phyloP scores from a whole-genome alignment of 2,329 filamentous ascomycete species.

The Zymoseptoria crescenta region DNA sequence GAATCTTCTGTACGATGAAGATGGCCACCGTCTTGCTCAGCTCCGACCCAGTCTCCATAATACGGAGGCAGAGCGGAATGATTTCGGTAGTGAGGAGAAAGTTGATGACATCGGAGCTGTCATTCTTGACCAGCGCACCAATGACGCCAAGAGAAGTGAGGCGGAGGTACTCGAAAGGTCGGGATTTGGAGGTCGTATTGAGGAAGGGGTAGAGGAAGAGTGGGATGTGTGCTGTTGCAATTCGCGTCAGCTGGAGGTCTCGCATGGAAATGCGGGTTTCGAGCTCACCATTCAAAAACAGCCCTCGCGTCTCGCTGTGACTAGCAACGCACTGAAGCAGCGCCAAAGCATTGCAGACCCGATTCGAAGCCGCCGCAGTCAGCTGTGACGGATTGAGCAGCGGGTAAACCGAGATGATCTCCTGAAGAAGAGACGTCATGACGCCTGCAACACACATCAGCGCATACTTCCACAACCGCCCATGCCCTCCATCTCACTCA shows the following conservation, averaged over 20 bases:
- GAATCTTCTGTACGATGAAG: constrained; percentile 98
- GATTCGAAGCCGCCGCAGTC: constrained; percentile 92
- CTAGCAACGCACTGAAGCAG: constrained; percentile 94
- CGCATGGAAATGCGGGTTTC: neutral
- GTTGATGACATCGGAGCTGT: constrained; percentile 97
- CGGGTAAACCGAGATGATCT: constrained; percentile 98
- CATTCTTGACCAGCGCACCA: constrained; percentile 94
- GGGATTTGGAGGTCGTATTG: constrained; percentile 96
- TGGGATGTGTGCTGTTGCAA: constrained; percentile 74
- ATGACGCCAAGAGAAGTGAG: constrained; percentile 95
- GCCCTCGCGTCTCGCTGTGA: constrained; percentile 87
- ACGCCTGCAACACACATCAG: constrained; percentile 55
- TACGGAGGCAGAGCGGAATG: constrained; percentile 90
- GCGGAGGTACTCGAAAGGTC: constrained; percentile 94
- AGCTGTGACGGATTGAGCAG: constrained; percentile 93
- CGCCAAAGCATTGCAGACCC: constrained; percentile 94
- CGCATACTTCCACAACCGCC: constrained; percentile 12
- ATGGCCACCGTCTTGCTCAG: constrained; percentile 98
- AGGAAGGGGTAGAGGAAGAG: constrained; percentile 97
- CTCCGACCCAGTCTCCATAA: constrained; percentile 98
- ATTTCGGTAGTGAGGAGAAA: constrained; percentile 98
- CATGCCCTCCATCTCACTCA: constrained; percentile 40
- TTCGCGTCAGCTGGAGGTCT: constrained; percentile 6
- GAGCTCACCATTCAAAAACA: constrained; percentile 79
- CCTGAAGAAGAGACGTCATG: constrained; percentile 94